Evolutionary conservation across 495 filamentous ascomycete genomes (phyloP).

Genomic region (Haplographium delicatum): DNA sequence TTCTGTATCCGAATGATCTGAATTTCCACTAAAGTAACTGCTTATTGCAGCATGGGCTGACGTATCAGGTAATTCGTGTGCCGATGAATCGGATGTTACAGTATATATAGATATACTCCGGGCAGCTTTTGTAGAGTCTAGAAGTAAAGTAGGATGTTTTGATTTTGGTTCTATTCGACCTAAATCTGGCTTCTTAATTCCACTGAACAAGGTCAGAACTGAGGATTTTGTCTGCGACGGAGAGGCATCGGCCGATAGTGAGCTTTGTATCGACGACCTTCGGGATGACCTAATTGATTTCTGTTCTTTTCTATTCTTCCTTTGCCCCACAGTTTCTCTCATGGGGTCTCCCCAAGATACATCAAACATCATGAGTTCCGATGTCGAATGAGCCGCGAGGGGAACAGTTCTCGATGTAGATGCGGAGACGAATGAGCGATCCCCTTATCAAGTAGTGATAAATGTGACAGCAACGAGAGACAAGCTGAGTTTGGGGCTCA

Average conservation of each 20-base stretch:
- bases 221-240: constrained; percentile 4
- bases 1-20: constrained; percentile 9
- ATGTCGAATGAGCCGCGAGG: background rate
- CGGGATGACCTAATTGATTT: constrained; percentile 5
- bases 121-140: background rate
- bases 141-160: background rate
- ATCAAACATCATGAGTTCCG: constrained; percentile 39
- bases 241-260: constrained; percentile 2
- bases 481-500: background rate
- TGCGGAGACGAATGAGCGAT: background rate
- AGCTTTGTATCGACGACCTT: constrained; percentile 20
- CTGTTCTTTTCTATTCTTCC: constrained; percentile 23
- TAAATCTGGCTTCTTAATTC: constrained; percentile 2
- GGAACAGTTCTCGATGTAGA: background rate
- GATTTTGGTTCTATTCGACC: background rate
- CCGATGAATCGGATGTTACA: constrained; percentile 6
- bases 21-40: background rate
- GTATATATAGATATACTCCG: constrained; percentile 15
- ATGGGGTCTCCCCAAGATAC: constrained; percentile 44
- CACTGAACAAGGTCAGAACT: constrained; percentile 12
- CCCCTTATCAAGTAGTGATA: background rate
- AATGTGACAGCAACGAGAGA: background rate
- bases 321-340: constrained; percentile 38
- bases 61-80: background rate
- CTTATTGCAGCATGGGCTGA: background rate